A percentile compares a stretch with the other conserved stretches of the same genome.
Conservation (phyloP, 768 basidiomycete species). For the Saitozyma podzolica region DNA sequence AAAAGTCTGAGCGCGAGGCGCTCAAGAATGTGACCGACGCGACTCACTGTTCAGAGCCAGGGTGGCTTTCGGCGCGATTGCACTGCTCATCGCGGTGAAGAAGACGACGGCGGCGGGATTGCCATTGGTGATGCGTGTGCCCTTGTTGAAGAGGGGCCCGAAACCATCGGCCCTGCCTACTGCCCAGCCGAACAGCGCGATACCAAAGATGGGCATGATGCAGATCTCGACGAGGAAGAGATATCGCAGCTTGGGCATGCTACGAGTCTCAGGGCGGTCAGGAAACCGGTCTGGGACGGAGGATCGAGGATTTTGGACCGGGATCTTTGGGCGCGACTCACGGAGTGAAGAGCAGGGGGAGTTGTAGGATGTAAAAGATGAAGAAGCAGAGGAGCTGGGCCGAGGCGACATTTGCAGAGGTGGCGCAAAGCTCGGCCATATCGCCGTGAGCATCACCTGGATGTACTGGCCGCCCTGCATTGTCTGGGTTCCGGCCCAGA, state of each 20-base stretch:
- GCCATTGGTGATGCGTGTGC: slow-evolving; percentile 2
- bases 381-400: slow-evolving; percentile 18
- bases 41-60: slow-evolving; percentile 12
- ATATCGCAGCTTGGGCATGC: slow-evolving; percentile 14
- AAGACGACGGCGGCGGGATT: slow-evolving; percentile 8
- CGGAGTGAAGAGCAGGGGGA: slow-evolving; percentile 10
- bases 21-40: neutral
- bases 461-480: slow-evolving; percentile 21
- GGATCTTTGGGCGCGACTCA: slow-evolving; percentile 2
- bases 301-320: neutral
- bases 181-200: slow-evolving; percentile 11
- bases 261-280: no score
- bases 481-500: slow-evolving; percentile 25
- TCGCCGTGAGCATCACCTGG: slow-evolving; percentile 23
- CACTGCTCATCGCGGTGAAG: slow-evolving; percentile 13
- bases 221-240: slow-evolving; percentile 14
- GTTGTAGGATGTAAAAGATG: slow-evolving; percentile 18
- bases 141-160: slow-evolving; percentile 11
- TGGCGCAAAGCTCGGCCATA: slow-evolving; percentile 18
- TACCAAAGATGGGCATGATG: slow-evolving; percentile 15
- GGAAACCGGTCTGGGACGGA: no score
- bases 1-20: neutral
- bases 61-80: slow-evolving; percentile 12
- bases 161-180: slow-evolving; percentile 7
- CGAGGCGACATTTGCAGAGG: slow-evolving; percentile 10